Percentiles rank a stretch among this genome's conserved stretches.
Conservation (phyloP, 2,329 filamentous ascomycete species). For the Stachybotrys echinatus region DNA sequence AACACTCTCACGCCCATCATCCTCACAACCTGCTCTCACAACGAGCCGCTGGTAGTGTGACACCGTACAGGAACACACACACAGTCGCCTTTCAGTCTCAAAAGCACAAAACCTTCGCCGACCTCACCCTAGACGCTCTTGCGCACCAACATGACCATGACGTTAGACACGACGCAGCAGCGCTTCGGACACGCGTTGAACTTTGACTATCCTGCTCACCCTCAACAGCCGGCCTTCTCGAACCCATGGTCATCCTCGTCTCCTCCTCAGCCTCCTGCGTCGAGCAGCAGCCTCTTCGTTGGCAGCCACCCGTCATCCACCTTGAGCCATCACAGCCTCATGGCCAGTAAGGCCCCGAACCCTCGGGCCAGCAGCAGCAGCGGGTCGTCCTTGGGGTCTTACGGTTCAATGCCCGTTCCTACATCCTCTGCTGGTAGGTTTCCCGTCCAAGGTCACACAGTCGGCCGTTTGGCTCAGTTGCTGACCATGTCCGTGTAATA, state of each 20-base stretch:
- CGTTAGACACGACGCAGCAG: constrained; percentile 84
- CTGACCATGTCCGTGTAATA: constrained; percentile 46
- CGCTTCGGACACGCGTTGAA: constrained; percentile 68
- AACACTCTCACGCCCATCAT: not conserved
- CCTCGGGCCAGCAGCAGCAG: constrained; percentile 54
- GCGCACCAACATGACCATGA: constrained; percentile 77
- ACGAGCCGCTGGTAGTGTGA: constrained; percentile 4
- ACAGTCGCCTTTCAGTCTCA: constrained; percentile 4
- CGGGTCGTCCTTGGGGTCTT: constrained; percentile 59
- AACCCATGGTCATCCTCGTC: constrained; percentile 75
- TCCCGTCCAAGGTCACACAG: constrained; percentile 53
- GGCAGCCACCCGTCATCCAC: constrained; percentile 39
- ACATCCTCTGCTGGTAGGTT: constrained; percentile 68
- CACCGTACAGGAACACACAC: constrained; percentile 13
- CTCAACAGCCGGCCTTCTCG: constrained; percentile 68
- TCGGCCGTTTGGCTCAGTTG: not conserved
- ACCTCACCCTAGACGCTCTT: constrained; percentile 10
- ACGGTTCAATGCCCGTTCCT: constrained; percentile 66
- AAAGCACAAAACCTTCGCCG: not conserved
- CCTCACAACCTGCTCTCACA: not conserved
- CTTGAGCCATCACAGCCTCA: constrained; percentile 55
- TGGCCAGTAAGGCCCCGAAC: constrained; percentile 37
- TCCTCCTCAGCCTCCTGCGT: constrained; percentile 34
- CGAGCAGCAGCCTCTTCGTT: constrained; percentile 59
- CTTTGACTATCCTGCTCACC: constrained; percentile 64